Percentiles rank a stretch among this genome's conserved stretches.
Conservation (phyloP, 2,329 filamentous ascomycete species). For the Colletotrichum tamarilloi region DNA sequence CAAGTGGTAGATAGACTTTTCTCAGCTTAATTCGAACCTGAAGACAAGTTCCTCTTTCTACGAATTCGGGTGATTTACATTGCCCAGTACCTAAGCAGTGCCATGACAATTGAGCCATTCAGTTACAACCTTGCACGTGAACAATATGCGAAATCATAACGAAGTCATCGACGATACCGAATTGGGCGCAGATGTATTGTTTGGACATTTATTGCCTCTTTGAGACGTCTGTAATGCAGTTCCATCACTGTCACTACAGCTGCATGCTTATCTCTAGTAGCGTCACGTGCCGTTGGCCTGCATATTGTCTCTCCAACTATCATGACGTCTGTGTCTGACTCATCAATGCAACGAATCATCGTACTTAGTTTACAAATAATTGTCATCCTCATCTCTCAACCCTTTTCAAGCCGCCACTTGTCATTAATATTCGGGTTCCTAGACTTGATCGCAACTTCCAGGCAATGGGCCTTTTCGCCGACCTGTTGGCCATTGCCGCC, state of each 20-base stretch:
- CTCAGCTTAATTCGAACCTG: neutral
- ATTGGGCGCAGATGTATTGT: neutral
- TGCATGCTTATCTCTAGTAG: neutral
- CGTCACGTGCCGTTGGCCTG: neutral
- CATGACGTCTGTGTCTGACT: neutral
- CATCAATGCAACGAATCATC: neutral
- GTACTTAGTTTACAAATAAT: neutral
- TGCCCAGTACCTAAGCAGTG: too few species aligned
- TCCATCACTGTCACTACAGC: neutral
- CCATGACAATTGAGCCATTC: too few species aligned
- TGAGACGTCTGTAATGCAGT: neutral
- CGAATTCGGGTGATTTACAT: too few species aligned
- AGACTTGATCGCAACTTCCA: neutral
- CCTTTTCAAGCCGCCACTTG: too few species aligned
- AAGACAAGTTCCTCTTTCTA: too few species aligned
- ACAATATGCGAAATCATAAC: neutral
- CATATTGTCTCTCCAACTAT: neutral
- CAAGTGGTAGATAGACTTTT: slow-evolving; percentile 45
- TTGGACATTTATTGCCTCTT: neutral
- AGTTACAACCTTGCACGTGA: too few species aligned
- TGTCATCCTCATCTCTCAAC: too few species aligned
- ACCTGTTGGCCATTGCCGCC: neutral
- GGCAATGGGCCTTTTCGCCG: neutral
- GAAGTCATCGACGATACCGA: neutral
- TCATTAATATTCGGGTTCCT: neutral